phyloP scores from a whole-genome alignment of 2,329 filamentous ascomycete species.

The Aspergillus novofumigatus region DNA sequence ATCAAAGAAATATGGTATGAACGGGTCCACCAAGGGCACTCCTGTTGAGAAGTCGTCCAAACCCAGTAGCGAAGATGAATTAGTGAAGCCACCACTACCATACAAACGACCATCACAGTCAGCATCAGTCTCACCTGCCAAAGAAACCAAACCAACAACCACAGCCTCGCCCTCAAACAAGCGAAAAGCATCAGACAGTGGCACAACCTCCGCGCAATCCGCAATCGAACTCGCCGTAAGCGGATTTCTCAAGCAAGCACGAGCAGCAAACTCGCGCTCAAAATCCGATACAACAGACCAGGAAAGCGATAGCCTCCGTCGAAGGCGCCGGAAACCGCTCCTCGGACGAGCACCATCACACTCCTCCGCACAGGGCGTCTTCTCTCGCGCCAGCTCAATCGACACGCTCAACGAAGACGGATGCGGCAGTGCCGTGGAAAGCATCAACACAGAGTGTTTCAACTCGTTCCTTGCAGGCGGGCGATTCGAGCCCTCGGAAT shows the following conservation, averaged over 20 bases:
- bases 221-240: conserved; percentile 37
- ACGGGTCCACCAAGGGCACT: background rate
- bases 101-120: conserved; percentile 16
- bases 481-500: conserved; percentile 29
- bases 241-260: conserved; percentile 39
- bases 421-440: conserved; percentile 34
- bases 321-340: conserved; percentile 33
- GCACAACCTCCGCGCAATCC: conserved; percentile 18
- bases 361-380: conserved; percentile 27
- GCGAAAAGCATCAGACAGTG: conserved; percentile 13
- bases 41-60: conserved; percentile 6
- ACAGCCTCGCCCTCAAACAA: conserved; percentile 12
- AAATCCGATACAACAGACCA: conserved; percentile 17
- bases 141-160: conserved; percentile 3
- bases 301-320: conserved; percentile 15
- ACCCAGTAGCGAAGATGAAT: conserved; percentile 15
- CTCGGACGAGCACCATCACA: conserved; percentile 42
- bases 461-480: conserved; percentile 29
- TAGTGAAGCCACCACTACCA: conserved; percentile 12
- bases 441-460: conserved; percentile 23
- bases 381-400: conserved; percentile 47
- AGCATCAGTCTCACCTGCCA: conserved; percentile 22
- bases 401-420: conserved; percentile 47
- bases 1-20: background rate
- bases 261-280: conserved; percentile 29